These are phyloP conservation scores for Eimeria tenella DNA, from an alignment of 169 alveolate genomes.

Conservation along the genomic window DNA sequence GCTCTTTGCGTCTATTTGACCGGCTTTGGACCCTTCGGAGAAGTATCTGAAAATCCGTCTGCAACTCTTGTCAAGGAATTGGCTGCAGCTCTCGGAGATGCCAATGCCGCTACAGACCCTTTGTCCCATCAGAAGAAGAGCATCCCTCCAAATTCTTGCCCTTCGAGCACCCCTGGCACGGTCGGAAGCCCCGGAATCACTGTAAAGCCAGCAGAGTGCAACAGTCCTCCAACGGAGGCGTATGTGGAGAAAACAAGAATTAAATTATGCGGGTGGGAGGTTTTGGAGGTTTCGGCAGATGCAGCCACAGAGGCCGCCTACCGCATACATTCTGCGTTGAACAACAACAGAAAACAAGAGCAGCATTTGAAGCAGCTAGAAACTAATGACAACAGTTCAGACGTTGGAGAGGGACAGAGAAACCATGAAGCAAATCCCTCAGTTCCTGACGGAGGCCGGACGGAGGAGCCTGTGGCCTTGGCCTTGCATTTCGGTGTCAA, in stretches of 20 bases:
- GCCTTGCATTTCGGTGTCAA: conserved; percentile 50
- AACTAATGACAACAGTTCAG: not conserved
- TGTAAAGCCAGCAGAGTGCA: not conserved
- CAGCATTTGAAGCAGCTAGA: not conserved
- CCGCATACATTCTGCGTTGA: conserved; percentile 17
- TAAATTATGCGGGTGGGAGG: conserved; percentile 55
- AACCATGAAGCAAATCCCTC: not conserved
- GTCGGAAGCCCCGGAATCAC: not conserved
- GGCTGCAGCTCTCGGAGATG: conserved; percentile 11
- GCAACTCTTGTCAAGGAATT: conserved; percentile 12
- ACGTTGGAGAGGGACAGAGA: not conserved
- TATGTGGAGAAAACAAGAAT: not conserved
- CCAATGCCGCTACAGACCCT: not conserved
- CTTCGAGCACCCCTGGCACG: not conserved
- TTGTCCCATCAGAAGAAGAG: not conserved
- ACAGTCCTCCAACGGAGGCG: not conserved
- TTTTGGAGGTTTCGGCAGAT: conserved; percentile 34
- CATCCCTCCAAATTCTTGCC: not conserved
- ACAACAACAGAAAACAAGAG: not conserved
- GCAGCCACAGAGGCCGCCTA: conserved; percentile 11
- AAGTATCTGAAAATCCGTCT: conserved; percentile 43
- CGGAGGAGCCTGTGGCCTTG: not conserved
- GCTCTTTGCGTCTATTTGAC: conserved; percentile 20
- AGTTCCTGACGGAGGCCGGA: not conserved
- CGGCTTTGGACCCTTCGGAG: conserved; percentile 39